Evolutionary conservation across 1,139 yeast genomes (phyloP).

Genomic region (Suhomyces anneliseae): DNA sequence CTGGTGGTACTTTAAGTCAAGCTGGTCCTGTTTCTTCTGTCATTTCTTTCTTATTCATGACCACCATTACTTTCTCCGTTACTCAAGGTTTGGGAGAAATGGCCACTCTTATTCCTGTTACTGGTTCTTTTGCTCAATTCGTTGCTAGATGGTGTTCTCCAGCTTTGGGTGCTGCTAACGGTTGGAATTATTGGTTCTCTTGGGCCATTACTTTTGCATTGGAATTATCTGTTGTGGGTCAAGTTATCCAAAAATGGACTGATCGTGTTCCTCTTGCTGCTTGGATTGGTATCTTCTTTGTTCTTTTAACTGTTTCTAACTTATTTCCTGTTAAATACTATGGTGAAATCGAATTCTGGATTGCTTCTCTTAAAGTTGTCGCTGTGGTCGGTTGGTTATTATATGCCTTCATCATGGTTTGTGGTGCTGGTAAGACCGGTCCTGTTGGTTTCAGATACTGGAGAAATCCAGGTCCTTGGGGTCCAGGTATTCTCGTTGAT

Average conservation of each 20-base stretch:
- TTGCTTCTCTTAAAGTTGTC: constrained; percentile 64
- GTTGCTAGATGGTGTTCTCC: constrained; percentile 64
- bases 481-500: constrained; percentile 53
- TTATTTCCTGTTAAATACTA: constrained; percentile 62
- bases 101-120: constrained; percentile 70
- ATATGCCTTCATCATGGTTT: constrained; percentile 66
- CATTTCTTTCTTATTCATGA: constrained; percentile 65
- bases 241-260: constrained; percentile 76
- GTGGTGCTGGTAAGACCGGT: constrained; percentile 70
- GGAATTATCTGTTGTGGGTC: constrained; percentile 79
- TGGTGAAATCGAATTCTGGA: constrained; percentile 65
- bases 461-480: constrained; percentile 92
- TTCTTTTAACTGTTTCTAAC: constrained; percentile 49
- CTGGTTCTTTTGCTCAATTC: constrained; percentile 61
- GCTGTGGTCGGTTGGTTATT: constrained; percentile 72
- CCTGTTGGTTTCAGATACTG: constrained; percentile 86
- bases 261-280: constrained; percentile 66
- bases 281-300: constrained; percentile 75
- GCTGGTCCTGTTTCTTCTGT: constrained; percentile 78
- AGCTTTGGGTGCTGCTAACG: constrained; percentile 76
- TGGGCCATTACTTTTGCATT: constrained; percentile 86
- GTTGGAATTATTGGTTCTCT: constrained; percentile 83
- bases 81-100: constrained; percentile 74
- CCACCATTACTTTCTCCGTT: constrained; percentile 61
- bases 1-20: constrained; percentile 50